Conservation (phyloP, 75 land plant species). For the Cunninghamia lanceolata region DNA sequence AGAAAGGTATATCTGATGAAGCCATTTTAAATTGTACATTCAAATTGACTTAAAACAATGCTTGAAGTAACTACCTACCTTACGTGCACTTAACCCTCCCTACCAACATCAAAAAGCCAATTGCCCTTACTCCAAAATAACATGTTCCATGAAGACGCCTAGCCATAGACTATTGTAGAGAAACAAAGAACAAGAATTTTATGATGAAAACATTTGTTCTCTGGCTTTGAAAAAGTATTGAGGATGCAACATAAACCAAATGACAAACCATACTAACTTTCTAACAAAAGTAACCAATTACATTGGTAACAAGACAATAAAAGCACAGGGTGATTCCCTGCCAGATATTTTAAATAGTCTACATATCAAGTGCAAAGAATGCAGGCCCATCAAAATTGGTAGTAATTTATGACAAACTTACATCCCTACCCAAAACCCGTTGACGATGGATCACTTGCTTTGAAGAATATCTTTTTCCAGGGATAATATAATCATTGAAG, state of each 20-base stretch:
- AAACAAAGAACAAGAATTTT: too few species aligned
- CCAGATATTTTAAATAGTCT: background rate
- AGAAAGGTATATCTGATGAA: too few species aligned
- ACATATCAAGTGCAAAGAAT: background rate
- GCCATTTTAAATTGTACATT: too few species aligned
- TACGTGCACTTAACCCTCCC: too few species aligned
- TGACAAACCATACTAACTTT: background rate
- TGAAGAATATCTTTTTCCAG: slow-evolving; percentile 82
- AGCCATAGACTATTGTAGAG: too few species aligned
- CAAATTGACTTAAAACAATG: too few species aligned
- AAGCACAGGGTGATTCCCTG: background rate
- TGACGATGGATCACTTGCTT: slow-evolving; percentile 68
- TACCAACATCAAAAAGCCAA: too few species aligned
- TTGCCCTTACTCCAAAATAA: too few species aligned
- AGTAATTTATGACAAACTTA: slow-evolving; percentile 9
- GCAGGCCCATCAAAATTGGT: background rate
- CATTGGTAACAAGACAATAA: background rate
- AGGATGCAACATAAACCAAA: background rate
- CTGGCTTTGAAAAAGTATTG: background rate
- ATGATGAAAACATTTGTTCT: too few species aligned
- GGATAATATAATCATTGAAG: slow-evolving; percentile 56
- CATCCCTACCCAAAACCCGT: slow-evolving; percentile 55
- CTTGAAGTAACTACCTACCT: too few species aligned
- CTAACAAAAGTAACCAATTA: background rate
- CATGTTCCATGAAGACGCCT: too few species aligned